A percentile compares a stretch with the other conserved stretches of the same genome.
Evolutionary conservation across 2,329 filamentous ascomycete species (phyloP).

Genomic region (Pseudogymnoascus sp.): DNA sequence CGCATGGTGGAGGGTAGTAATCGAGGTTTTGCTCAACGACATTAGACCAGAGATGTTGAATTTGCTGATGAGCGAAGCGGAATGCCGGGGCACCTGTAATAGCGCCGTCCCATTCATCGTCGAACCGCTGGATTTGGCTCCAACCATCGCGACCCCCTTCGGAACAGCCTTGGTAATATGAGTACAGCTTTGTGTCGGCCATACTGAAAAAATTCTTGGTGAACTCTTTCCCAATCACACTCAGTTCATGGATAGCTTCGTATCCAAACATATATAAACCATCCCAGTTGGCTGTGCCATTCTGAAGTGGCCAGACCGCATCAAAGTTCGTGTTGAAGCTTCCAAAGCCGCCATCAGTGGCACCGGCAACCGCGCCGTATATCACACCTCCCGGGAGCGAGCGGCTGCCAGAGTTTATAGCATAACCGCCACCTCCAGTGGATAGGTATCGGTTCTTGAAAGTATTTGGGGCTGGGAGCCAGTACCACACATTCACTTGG

Average conservation of each 20-base stretch:
- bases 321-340: slow-evolving; percentile 36
- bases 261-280: slow-evolving; percentile 34
- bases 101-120: slow-evolving; percentile 37
- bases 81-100: slow-evolving; percentile 41
- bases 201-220: slow-evolving; percentile 36
- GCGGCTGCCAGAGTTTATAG: slow-evolving; percentile 33
- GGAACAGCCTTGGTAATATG: slow-evolving; percentile 46
- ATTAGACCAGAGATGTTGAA: slow-evolving; percentile 34
- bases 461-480: slow-evolving; percentile 35
- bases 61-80: slow-evolving; percentile 38
- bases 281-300: slow-evolving; percentile 34
- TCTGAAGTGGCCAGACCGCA: slow-evolving; percentile 31
- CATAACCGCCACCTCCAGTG: slow-evolving; percentile 39
- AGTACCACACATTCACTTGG: slow-evolving; percentile 33
- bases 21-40: slow-evolving; percentile 34
- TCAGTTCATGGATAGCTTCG: slow-evolving; percentile 31
- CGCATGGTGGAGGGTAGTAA: slow-evolving; percentile 38
- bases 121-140: slow-evolving; percentile 36
- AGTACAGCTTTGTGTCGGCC: slow-evolving; percentile 29
- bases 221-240: slow-evolving; percentile 36
- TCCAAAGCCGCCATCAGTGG: slow-evolving; percentile 45
- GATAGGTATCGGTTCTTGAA: slow-evolving; percentile 41
- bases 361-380: slow-evolving; percentile 41
- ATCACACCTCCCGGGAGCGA: slow-evolving; percentile 35
- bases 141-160: slow-evolving; percentile 43